Conservation (phyloP, 2,329 filamentous ascomycete species). For the Chaetomiaceae sp. region DNA sequence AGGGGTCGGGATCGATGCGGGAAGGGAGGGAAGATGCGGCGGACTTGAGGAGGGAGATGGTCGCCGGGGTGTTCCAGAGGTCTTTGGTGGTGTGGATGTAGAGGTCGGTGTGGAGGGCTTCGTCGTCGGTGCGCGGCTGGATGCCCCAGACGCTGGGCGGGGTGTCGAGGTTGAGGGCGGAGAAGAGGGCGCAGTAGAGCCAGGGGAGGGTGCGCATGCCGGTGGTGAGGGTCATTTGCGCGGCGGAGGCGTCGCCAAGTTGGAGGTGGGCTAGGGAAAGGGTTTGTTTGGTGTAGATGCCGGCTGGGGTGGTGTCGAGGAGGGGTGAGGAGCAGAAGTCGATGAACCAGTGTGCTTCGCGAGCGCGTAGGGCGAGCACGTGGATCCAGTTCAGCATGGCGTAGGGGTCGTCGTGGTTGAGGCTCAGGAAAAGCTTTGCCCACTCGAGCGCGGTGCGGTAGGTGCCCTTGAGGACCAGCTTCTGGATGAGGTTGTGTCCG, state of each 20-base stretch:
- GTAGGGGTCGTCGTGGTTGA: constrained; percentile 77
- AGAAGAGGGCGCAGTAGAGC: constrained; percentile 75
- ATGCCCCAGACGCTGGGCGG: constrained; percentile 82
- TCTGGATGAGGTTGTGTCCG: constrained; percentile 80
- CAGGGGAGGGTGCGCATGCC: constrained; percentile 75
- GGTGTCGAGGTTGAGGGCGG: constrained; percentile 71
- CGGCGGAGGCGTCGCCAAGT: constrained; percentile 57
- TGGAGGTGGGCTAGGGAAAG: constrained; percentile 70
- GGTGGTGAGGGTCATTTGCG: constrained; percentile 56
- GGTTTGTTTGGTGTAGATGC: constrained; percentile 65
- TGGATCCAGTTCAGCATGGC: constrained; percentile 76
- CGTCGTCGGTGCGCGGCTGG: constrained; percentile 56
- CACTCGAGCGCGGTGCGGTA: constrained; percentile 91
- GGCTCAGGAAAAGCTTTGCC: constrained; percentile 73
- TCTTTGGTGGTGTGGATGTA: constrained; percentile 74
- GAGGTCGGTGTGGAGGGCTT: constrained; percentile 65
- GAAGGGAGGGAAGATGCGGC: constrained; percentile 41
- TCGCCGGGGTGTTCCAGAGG: constrained; percentile 76
- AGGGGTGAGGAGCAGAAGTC: constrained; percentile 52
- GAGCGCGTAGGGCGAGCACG: constrained; percentile 73
- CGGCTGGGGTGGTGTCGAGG: constrained; percentile 31
- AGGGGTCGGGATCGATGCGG: constrained; percentile 26
- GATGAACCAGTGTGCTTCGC: constrained; percentile 70
- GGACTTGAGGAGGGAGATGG: constrained; percentile 59
- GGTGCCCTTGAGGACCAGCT: constrained; percentile 82